Percentiles rank a stretch among this genome's conserved stretches.
Evolutionary conservation across 495 filamentous ascomycete genomes (phyloP).

Genomic region (Podospora pseudocomata): DNA sequence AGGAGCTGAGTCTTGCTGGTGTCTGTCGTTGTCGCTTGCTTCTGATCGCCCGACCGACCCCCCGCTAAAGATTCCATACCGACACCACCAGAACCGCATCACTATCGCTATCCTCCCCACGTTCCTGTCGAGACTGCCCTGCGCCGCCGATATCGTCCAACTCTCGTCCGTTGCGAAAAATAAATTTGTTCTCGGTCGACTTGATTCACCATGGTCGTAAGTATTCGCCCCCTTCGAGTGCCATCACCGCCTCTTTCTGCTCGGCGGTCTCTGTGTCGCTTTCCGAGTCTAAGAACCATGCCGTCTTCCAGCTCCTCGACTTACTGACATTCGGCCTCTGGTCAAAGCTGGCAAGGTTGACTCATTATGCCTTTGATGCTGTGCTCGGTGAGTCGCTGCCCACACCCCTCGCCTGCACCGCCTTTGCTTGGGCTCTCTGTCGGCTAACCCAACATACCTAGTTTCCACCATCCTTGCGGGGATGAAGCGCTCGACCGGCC

Average conservation of each 20-base stretch:
- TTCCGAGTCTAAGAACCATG: constrained; percentile 33
- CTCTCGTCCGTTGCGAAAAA: background rate
- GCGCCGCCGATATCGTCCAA: background rate
- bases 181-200: no score
- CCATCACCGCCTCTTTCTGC: background rate
- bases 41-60: background rate
- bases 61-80: background rate
- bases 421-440: constrained; percentile 6
- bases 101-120: background rate
- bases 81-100: background rate
- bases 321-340: constrained; percentile 58
- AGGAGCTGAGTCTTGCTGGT: background rate
- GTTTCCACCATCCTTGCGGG: constrained; percentile 95
- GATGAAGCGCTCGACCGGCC: constrained; percentile 90
- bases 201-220: constrained; percentile 3
- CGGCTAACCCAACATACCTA: constrained; percentile 37
- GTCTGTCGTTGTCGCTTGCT: background rate
- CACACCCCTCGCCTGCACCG: background rate
- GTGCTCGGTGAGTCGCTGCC: constrained; percentile 65
- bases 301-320: constrained; percentile 51
- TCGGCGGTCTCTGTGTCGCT: constrained; percentile 15
- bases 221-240: constrained; percentile 2
- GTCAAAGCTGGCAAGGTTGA: constrained; percentile 82
- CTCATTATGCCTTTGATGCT: constrained; percentile 95
- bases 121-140: background rate